Evolutionary conservation across 2,329 filamentous ascomycete genomes (phyloP).

Genomic region (Fusarium zealandicum): DNA sequence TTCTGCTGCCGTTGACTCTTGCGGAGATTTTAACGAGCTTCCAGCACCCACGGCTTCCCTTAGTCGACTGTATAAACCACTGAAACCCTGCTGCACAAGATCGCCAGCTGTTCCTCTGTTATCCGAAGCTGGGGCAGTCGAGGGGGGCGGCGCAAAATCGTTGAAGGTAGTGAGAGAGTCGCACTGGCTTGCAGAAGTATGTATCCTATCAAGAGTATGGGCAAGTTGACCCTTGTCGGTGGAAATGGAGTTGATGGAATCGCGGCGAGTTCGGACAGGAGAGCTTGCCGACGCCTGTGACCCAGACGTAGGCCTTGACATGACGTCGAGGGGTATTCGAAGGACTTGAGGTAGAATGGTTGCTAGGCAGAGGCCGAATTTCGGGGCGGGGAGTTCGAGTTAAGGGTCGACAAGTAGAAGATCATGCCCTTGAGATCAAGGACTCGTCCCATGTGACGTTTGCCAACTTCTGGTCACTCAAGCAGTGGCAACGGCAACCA

Average conservation of each 20-base stretch:
- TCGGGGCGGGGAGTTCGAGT: conserved; percentile 2
- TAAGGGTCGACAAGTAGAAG: neutral
- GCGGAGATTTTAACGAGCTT: conserved; percentile 52
- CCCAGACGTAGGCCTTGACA: conserved; percentile 43
- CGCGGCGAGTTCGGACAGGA: conserved; percentile 47
- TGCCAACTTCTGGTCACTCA: conserved; percentile 21
- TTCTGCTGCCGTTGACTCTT: conserved; percentile 43
- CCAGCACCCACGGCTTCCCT: conserved; percentile 80
- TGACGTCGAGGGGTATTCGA: conserved; percentile 15
- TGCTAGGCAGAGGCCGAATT: neutral
- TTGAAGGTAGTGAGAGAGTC: conserved; percentile 91
- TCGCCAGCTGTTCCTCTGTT: conserved; percentile 75
- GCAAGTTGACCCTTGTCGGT: conserved; percentile 76
- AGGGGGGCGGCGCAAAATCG: conserved; percentile 80
- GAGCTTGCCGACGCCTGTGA: conserved; percentile 44
- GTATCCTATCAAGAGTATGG: conserved; percentile 84
- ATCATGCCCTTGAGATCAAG: neutral
- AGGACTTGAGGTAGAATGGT: neutral
- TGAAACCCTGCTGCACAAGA: conserved; percentile 82
- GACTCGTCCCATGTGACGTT: conserved; percentile 22
- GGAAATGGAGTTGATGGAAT: conserved; percentile 52
- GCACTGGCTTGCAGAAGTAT: conserved; percentile 85
- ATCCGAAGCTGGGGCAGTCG: conserved; percentile 65
- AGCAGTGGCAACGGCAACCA: conserved; percentile 20
- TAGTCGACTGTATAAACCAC: conserved; percentile 86